phyloP scores from a whole-genome alignment of 2,329 filamentous ascomycete genomes.

The Emmonsia crescens region DNA sequence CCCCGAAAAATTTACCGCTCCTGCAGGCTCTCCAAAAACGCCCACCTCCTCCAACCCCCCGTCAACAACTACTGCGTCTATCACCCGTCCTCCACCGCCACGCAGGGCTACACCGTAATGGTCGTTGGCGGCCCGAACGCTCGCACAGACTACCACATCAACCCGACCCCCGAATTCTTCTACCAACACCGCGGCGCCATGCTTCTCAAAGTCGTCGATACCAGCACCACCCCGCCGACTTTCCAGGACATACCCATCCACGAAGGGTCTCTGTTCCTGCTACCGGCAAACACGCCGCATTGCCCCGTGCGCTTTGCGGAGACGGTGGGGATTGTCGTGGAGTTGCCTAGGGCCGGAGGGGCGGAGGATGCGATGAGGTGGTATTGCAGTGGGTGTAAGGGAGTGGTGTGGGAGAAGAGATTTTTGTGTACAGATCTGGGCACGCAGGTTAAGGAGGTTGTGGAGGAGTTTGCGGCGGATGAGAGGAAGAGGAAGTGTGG shows the following conservation, averaged over 20 bases:
- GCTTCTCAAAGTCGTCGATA: slow-evolving; percentile 83
- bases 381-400: slow-evolving; percentile 72
- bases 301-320: slow-evolving; percentile 88
- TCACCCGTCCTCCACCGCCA: slow-evolving; percentile 53
- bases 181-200: slow-evolving; percentile 91
- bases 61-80: slow-evolving; percentile 98
- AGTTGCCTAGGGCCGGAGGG: slow-evolving; percentile 63
- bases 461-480: slow-evolving; percentile 66
- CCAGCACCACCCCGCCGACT: slow-evolving; percentile 36
- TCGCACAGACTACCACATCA: slow-evolving; percentile 97
- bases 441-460: slow-evolving; percentile 86
- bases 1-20: background rate
- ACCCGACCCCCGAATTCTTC: slow-evolving; percentile 93
- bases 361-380: slow-evolving; percentile 73
- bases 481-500: slow-evolving; percentile 62
- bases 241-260: slow-evolving; percentile 82
- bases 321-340: slow-evolving; percentile 87
- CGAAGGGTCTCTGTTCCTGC: slow-evolving; percentile 87
- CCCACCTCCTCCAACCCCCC: slow-evolving; percentile 82
- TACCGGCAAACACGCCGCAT: slow-evolving; percentile 90
- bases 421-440: slow-evolving; percentile 88
- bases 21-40: slow-evolving; percentile 75
- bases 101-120: slow-evolving; percentile 84
- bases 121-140: slow-evolving; percentile 94
- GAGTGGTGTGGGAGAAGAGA: slow-evolving; percentile 69